A percentile compares a stretch with the other conserved stretches of the same genome.
Evolutionary conservation across 2,329 filamentous ascomycete genomes (phyloP).

Genomic region (Plenodomus tracheiphilus): DNA sequence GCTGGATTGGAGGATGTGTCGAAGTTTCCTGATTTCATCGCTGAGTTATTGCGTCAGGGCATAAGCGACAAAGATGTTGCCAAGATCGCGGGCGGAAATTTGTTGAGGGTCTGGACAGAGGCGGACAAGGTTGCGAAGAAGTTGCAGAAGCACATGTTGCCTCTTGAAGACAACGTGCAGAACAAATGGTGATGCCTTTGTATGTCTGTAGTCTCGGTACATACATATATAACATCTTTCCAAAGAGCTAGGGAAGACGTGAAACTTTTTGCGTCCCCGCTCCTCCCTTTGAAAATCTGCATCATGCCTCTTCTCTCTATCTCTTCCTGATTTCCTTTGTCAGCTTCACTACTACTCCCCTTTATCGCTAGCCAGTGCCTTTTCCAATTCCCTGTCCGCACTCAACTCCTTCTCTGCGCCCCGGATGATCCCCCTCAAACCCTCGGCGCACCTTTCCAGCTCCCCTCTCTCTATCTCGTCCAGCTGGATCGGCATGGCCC

Average conservation of each 20-base stretch:
- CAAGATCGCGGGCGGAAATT: slow-evolving; percentile 78
- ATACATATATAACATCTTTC: too few species aligned
- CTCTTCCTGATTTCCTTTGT: too few species aligned
- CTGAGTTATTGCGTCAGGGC: slow-evolving; percentile 72
- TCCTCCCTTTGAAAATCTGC: too few species aligned
- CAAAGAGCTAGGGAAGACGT: too few species aligned
- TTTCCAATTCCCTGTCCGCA: slow-evolving; percentile 30
- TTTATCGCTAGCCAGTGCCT: slow-evolving; percentile 27
- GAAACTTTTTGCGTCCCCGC: too few species aligned
- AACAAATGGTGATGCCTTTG: slow-evolving; percentile 21
- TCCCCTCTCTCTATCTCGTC: slow-evolving; percentile 39
- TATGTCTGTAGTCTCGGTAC: neutral
- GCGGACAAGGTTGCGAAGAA: slow-evolving; percentile 71
- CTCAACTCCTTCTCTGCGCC: slow-evolving; percentile 43
- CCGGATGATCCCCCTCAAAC: slow-evolving; percentile 42
- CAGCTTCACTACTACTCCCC: slow-evolving; percentile 3
- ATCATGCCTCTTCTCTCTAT: too few species aligned
- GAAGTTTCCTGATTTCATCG: slow-evolving; percentile 78
- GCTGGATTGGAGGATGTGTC: slow-evolving; percentile 81
- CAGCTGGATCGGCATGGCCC: slow-evolving; percentile 41
- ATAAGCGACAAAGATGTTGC: slow-evolving; percentile 73
- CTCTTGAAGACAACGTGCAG: slow-evolving; percentile 50
- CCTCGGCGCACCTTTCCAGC: slow-evolving; percentile 41
- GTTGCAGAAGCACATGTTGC: slow-evolving; percentile 59
- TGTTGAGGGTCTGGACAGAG: slow-evolving; percentile 81